phyloP scores from a whole-genome alignment of 495 filamentous ascomycete species.

The Stereocaulon alpinum region DNA sequence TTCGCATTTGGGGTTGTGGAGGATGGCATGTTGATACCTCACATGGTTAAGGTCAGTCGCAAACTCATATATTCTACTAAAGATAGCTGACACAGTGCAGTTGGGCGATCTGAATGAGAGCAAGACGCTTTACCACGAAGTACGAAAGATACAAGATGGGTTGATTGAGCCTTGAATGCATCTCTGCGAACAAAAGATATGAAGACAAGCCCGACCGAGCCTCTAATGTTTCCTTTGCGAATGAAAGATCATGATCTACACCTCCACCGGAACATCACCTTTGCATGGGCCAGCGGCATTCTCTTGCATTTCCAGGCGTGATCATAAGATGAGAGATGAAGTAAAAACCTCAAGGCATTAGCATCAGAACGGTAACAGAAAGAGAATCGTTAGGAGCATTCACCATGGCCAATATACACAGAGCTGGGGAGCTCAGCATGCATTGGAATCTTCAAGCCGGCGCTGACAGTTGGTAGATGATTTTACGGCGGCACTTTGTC shows the following conservation, averaged over 20 bases:
- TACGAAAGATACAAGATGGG: constrained; percentile 27
- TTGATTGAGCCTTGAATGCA: background rate
- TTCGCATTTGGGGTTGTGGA: constrained; percentile 54
- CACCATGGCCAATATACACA: too few species aligned
- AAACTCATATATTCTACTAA: constrained; percentile 3
- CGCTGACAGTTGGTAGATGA: background rate
- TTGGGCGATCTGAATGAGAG: constrained; percentile 33
- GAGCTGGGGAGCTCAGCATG: background rate
- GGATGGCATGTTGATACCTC: constrained; percentile 44
- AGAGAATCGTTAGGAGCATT: too few species aligned
- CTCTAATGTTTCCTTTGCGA: background rate
- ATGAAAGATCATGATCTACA: background rate
- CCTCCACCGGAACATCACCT: too few species aligned
- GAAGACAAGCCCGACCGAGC: background rate
- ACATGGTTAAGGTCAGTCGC: constrained; percentile 61
- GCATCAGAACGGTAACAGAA: too few species aligned
- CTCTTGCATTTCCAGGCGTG: background rate
- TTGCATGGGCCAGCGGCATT: too few species aligned
- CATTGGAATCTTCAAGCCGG: background rate
- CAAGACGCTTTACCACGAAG: constrained; percentile 33
- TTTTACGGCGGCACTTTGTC: too few species aligned
- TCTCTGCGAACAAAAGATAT: background rate
- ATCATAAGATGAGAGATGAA: background rate
- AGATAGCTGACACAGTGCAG: constrained; percentile 27
- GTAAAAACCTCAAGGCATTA: too few species aligned